Base-by-base conservation (phyloP, 2,329 filamentous ascomycete species). In the Ophiostoma fasciatum region DNA sequence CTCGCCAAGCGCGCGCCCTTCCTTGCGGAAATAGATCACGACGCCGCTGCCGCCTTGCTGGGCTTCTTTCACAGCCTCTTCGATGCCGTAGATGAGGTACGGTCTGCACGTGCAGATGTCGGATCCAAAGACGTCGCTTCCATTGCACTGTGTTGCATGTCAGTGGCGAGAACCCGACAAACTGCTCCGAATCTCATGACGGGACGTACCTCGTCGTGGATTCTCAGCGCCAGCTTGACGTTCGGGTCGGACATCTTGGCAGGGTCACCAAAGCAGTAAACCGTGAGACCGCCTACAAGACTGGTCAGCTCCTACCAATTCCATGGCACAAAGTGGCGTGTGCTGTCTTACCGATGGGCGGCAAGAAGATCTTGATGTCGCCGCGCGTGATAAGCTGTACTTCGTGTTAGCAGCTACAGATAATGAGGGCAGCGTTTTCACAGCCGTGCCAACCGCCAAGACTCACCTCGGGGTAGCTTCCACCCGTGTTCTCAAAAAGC, bases 21-120 rank as follows among this genome's bases (percentile, higher is more conserved):
- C 90, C 57, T 98, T 98, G 47, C 90, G 77, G 72, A 96, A 98
- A 57, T 98, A 98, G 54, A 96, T 94, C 36, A 96, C 90, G 17
- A 94, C 84, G 38, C 88, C 88, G 48, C 80, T 88, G 32, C 88
- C 88, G 36, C 88, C 88, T 38, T 81, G 84, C 55, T 96, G 90
- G 10, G 90, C 90, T 60, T 96, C 85, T 52, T 92, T 94, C 48
- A 98, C 88, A 11, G 90, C 90, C 58, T 98, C 90, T 51, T 94
- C 85, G 42, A 98, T 92, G 42, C 90, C 90, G 54, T 92, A 96
- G 51, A 93, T 92, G 39, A 96, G 74, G 55, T 96, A 96, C 13
- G 90, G 90, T 38, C 83, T 73, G 58, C 88, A 96, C 10, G 90
- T 96, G 62, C 90, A 96, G 51, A 96, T 98, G 55, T 98, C 90